Evolutionary conservation across 2,329 filamentous ascomycete species (phyloP).

Genomic region (Gliomastix tumulicola): DNA sequence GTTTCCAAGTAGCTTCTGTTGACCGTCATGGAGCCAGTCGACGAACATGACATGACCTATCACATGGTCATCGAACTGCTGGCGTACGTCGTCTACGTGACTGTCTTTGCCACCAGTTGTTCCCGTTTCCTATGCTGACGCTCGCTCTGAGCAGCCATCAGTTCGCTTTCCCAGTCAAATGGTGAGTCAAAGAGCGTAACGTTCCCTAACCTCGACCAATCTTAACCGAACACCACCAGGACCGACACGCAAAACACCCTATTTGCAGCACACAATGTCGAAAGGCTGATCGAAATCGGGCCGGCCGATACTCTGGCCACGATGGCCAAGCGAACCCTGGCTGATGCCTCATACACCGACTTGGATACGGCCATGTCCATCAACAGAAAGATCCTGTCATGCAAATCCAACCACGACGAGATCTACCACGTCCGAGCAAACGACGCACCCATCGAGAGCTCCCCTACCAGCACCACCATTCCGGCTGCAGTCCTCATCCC

Average conservation of each 20-base stretch:
- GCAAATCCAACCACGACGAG: conserved; percentile 98
- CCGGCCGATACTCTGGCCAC: conserved; percentile 93
- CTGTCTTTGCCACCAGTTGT: too few species aligned
- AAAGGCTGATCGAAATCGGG: conserved; percentile 96
- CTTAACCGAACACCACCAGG: conserved; percentile 97
- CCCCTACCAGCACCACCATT: conserved; percentile 46
- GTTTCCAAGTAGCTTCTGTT: too few species aligned
- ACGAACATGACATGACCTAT: conserved; percentile 98
- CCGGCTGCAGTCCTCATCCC: conserved; percentile 49
- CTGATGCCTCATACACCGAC: conserved; percentile 96
- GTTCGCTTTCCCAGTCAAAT: too few species aligned
- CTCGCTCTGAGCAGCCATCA: too few species aligned
- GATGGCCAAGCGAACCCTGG: conserved; percentile 93
- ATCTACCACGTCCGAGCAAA: conserved; percentile 79
- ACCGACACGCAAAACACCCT: conserved; percentile 99
- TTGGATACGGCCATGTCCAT: conserved; percentile 96
- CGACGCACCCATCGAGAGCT: conserved; percentile 44
- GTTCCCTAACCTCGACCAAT: too few species aligned
- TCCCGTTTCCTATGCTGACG: too few species aligned
- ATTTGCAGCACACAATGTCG: conserved; percentile 88
- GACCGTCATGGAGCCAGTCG: conserved; percentile 84
- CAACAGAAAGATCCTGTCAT: conserved; percentile 95
- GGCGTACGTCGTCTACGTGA: too few species aligned
- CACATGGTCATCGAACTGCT: conserved; percentile 97
- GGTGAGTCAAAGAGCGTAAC: too few species aligned